Conservation (phyloP, 2,329 filamentous ascomycete genomes). For the Plectosphaerella plurivora region DNA sequence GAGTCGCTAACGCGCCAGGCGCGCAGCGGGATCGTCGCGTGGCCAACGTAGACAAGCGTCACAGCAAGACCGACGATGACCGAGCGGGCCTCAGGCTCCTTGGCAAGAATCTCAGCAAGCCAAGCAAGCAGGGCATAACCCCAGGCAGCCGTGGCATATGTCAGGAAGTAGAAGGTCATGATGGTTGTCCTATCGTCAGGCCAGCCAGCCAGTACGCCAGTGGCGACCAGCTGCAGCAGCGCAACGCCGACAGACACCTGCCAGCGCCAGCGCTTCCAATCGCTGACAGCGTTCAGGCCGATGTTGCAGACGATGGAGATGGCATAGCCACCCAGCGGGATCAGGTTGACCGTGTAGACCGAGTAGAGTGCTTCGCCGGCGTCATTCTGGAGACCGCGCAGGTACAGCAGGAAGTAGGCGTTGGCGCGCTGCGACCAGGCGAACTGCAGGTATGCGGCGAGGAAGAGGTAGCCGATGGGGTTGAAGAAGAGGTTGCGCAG, state of each 20-base stretch:
- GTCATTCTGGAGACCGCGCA: constrained; percentile 18
- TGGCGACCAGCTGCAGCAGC: constrained; percentile 20
- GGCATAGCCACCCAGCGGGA: constrained; percentile 24
- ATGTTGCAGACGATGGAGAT: constrained; percentile 29
- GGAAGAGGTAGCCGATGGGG: constrained; percentile 24
- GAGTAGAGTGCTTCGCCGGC: constrained; percentile 20
- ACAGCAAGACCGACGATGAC: constrained; percentile 29
- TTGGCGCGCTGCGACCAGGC: constrained; percentile 25
- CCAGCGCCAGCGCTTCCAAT: constrained; percentile 34
- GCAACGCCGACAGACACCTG: constrained; percentile 27
- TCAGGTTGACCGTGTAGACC: constrained; percentile 25
- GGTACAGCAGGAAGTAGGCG: constrained; percentile 28
- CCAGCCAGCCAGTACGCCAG: constrained; percentile 26
- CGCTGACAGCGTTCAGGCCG: constrained; percentile 27
- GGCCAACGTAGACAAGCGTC: constrained; percentile 31
- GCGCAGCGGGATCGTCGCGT: constrained; percentile 32
- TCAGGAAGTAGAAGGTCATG: constrained; percentile 30
- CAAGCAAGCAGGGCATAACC: constrained; percentile 28
- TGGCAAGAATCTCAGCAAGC: constrained; percentile 27
- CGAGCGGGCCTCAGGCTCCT: constrained; percentile 29
- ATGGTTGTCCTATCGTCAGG: constrained; percentile 24
- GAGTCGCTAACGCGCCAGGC: constrained; percentile 28
- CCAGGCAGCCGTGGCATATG: constrained; percentile 26
- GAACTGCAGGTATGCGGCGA: constrained; percentile 20
- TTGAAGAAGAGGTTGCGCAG: constrained; percentile 19